Percentiles rank a stretch among this genome's conserved stretches.
Evolutionary conservation across 2,329 filamentous ascomycete species (phyloP).

Genomic region (Rosellinia necatrix): DNA sequence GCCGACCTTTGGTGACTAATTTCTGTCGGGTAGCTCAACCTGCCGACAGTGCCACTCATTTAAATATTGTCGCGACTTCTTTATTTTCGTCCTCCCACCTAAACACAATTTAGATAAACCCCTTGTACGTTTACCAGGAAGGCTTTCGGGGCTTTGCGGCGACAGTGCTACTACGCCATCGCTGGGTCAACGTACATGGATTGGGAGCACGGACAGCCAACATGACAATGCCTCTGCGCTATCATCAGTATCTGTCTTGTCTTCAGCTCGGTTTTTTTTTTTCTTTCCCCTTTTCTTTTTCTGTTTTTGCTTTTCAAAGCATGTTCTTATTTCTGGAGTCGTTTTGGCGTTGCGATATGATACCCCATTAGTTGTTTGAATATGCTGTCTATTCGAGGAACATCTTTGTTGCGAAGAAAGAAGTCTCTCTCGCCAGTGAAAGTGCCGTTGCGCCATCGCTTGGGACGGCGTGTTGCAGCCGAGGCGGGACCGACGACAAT

Average conservation of each 20-base stretch:
- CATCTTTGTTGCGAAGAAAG: conserved; percentile 27
- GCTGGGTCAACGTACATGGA: conserved; percentile 39
- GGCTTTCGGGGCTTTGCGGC: conserved; percentile 35
- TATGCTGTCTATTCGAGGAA: conserved; percentile 54
- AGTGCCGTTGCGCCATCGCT: conserved; percentile 55
- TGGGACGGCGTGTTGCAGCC: conserved; percentile 53
- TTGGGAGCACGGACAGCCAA: conserved; percentile 25
- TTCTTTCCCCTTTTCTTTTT: conserved; percentile 23
- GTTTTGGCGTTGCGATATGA: conserved; percentile 48
- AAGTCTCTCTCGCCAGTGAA: conserved; percentile 44
- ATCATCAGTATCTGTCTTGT: conserved; percentile 38
- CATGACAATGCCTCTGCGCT: conserved; percentile 49
- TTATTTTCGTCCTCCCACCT: conserved; percentile 26
- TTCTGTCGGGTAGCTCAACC: conserved; percentile 44
- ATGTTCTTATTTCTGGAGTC: too few species aligned
- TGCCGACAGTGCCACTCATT: conserved; percentile 35
- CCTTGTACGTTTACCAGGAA: conserved; percentile 39
- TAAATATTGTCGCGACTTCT: conserved; percentile 15
- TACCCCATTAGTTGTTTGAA: conserved; percentile 59
- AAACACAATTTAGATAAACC: conserved; percentile 31
- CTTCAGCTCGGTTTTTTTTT: conserved; percentile 29
- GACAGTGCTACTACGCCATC: conserved; percentile 48
- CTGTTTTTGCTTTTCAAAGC: conserved; percentile 17
- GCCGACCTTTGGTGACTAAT: neutral
- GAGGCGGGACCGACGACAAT: conserved; percentile 54